Base-by-base conservation (phyloP, 805 yeast genomes). In the Millerago galiae region DNA sequence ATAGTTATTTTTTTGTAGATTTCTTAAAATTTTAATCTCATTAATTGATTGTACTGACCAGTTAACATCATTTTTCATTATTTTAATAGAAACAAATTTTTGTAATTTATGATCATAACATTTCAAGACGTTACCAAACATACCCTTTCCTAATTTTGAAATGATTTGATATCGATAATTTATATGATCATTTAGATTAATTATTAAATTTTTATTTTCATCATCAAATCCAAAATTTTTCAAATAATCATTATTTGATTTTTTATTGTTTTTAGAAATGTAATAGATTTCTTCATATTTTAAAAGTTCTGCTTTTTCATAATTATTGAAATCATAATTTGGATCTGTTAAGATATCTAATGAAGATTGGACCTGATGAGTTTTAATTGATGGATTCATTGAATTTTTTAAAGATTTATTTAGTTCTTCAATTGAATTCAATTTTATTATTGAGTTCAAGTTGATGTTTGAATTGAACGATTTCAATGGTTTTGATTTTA, bases 1-100 rank as follows among this genome's bases (percentile, higher is more conserved):
- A 11, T 41, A 37, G 10, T 43, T 43, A 30, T 41, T 37, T 9
- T 28, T 33, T 6, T 46, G 45, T 12, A 88, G 59, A 28, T 65
- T 60, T 49, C 77, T 77, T 35, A 87, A 61, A 52, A 83, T 70
- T 49, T 80, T 80, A 18, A 86, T 83, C 58, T 87, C 96, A 47
- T 79, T 75, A 30, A 82, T 73, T 0, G 93, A 87, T 62, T 88
- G 95, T 34, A 83, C 60, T 2, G 85, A 77, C 79, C 89, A 79
- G 44, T 80, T 74, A 44, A 79, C 70, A 40, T 84, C 81, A 58
- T 83, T 84, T 45, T 83, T 79, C 48, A 88, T 80, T 29, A 87
- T 75, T 54, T 87, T 87, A 16, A 88, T 67, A 0, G 95, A 95
- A n/a, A 81, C 83, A 10, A 68, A 42, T 21, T 63, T 63, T 7